A percentile compares a stretch with the other conserved stretches of the same genome.
These are phyloP conservation scores for Hyphodiscus sp. DNA, from an alignment of 2,329 filamentous ascomycete genomes.

Conservation along the genomic window DNA sequence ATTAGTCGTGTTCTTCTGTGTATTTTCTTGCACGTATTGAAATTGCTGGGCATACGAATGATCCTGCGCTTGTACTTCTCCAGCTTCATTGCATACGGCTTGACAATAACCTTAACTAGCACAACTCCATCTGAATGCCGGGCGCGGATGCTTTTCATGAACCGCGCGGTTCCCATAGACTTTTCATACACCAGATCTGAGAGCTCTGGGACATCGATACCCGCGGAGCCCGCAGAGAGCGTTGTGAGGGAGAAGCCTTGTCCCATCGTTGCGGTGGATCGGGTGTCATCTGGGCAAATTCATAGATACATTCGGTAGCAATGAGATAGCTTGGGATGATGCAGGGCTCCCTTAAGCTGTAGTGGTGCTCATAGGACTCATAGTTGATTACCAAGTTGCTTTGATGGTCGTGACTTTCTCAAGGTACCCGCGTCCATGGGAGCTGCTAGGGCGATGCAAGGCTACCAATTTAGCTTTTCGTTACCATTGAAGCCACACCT, in stretches of 20 bases:
- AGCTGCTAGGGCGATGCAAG: not conserved
- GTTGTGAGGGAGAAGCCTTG: constrained; percentile 94
- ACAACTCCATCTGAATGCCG: constrained; percentile 86
- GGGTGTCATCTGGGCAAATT: constrained; percentile 23
- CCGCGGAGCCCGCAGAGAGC: constrained; percentile 82
- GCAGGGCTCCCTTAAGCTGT: constrained; percentile 18
- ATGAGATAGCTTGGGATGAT: constrained; percentile 15
- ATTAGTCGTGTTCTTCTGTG: constrained; percentile 12
- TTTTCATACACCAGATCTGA: constrained; percentile 87
- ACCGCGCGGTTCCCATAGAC: constrained; percentile 82
- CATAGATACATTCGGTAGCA: constrained; percentile 16
- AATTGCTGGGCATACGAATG: constrained; percentile 48
- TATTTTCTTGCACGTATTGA: not conserved
- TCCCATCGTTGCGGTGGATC: constrained; percentile 57
- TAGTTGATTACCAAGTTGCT: constrained; percentile 2
- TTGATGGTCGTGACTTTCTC: not conserved
- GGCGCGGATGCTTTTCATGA: constrained; percentile 94
- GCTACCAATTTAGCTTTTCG: not conserved
- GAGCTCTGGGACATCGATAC: constrained; percentile 90
- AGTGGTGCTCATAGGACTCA: not conserved
- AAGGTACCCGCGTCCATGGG: not conserved
- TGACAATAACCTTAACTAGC: constrained; percentile 90
- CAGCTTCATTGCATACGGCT: constrained; percentile 80
- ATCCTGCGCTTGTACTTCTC: constrained; percentile 73
- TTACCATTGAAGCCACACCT: not conserved